Conservation (phyloP, 257 asterid genomes). For the Lycium ferocissimum region DNA sequence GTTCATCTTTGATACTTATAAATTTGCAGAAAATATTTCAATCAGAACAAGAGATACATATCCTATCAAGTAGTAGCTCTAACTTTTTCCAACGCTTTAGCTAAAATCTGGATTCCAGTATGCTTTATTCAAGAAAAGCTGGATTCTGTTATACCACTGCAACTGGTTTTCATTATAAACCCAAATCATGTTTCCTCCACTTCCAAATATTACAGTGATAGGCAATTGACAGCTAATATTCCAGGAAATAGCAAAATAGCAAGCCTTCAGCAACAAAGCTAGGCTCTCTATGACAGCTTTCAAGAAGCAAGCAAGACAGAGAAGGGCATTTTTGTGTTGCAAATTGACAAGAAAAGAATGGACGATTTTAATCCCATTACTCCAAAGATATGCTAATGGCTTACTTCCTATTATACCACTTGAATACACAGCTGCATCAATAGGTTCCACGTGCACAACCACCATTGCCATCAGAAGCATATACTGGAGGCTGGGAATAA, state of each 20-base stretch:
- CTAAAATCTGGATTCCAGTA: not conserved
- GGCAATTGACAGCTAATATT: not conserved
- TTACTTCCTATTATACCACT: not conserved
- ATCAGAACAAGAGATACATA: no score
- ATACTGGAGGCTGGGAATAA: no score
- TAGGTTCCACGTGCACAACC: no score
- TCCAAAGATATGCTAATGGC: not conserved
- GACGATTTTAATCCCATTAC: not conserved
- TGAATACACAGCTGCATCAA: not conserved
- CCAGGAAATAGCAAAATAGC: not conserved
- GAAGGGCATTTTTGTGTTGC: not conserved
- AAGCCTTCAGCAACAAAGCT: not conserved
- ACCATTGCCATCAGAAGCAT: no score
- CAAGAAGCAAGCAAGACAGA: not conserved
- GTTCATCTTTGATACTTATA: not conserved
- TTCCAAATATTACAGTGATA: not conserved
- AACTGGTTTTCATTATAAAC: not conserved
- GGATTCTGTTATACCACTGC: not conserved
- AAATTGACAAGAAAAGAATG: not conserved
- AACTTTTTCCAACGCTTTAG: not conserved
- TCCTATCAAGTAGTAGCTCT: no score
- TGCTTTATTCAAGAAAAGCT: no score
- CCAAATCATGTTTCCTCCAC: not conserved
- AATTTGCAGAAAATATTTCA: no score
- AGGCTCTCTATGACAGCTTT: not conserved